Conservation (phyloP, 331 rosid genomes). For the Acacia pycnantha region DNA sequence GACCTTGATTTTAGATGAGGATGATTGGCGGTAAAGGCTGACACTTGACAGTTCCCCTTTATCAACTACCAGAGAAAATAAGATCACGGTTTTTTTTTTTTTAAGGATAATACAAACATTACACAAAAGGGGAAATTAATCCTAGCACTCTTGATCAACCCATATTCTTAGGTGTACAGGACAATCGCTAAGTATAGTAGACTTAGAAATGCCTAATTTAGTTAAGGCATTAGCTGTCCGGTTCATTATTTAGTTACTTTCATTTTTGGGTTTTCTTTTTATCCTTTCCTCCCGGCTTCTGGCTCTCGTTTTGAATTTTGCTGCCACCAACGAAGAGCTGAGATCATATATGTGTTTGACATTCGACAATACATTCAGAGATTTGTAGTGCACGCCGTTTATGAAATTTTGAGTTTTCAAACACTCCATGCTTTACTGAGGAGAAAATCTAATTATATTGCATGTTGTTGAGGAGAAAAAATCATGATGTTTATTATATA, state of each 20-base stretch:
- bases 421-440: neutral
- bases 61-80: conserved; percentile 32
- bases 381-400: neutral
- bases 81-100: conserved; percentile 22
- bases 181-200: too few species aligned
- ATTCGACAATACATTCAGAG: neutral
- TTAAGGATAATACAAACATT: too few species aligned
- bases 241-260: neutral
- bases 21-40: conserved; percentile 46
- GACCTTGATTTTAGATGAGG: conserved; percentile 26
- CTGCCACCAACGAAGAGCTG: neutral
- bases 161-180: too few species aligned
- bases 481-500: neutral
- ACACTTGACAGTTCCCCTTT: conserved; percentile 36
- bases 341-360: neutral
- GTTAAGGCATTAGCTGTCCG: too few species aligned
- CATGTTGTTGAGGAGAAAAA: neutral
- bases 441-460: neutral
- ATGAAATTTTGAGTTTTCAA: neutral
- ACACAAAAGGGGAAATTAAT: too few species aligned
- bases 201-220: too few species aligned
- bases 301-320: conserved; percentile 2
- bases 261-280: neutral
- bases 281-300: neutral
- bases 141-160: too few species aligned